These are phyloP conservation scores for Shiraia bambusicola DNA, from an alignment of 2,329 filamentous ascomycete genomes.

Conservation along the genomic window DNA sequence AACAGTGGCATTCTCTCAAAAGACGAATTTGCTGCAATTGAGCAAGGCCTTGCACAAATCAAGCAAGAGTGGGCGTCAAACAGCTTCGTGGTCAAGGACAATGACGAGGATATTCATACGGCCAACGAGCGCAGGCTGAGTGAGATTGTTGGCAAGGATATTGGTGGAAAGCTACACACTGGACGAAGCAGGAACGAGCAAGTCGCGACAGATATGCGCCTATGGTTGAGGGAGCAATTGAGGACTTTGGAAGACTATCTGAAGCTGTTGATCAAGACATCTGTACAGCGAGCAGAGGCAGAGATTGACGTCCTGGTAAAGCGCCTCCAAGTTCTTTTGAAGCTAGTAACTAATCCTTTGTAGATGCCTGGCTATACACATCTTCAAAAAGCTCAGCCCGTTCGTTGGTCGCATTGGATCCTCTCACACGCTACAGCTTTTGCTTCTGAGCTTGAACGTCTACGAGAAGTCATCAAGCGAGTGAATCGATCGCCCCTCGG, in stretches of 20 bases:
- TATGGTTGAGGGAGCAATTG: slow-evolving; percentile 81
- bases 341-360: neutral
- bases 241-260: slow-evolving; percentile 69
- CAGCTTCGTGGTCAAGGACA: slow-evolving; percentile 50
- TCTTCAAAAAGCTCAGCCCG: slow-evolving; percentile 77
- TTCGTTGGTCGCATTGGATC: slow-evolving; percentile 82
- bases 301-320: slow-evolving; percentile 67
- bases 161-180: slow-evolving; percentile 89
- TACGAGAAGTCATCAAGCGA: slow-evolving; percentile 71
- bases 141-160: slow-evolving; percentile 83
- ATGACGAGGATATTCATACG: slow-evolving; percentile 58
- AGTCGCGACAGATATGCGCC: slow-evolving; percentile 83
- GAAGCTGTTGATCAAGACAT: slow-evolving; percentile 68
- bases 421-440: slow-evolving; percentile 74
- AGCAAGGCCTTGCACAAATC: slow-evolving; percentile 66
- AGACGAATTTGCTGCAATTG: slow-evolving; percentile 73
- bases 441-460: slow-evolving; percentile 70
- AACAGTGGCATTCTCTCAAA: slow-evolving; percentile 72
- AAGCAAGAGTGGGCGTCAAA: slow-evolving; percentile 52
- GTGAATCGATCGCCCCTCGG: slow-evolving; percentile 74
- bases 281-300: slow-evolving; percentile 67
- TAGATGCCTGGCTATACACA: slow-evolving; percentile 89
- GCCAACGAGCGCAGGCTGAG: slow-evolving; percentile 59
- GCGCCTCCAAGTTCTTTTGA: too few relatives aligned
- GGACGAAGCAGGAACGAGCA: slow-evolving; percentile 85